Conservation (phyloP, 257 asterid species). For the Scutellaria galericulata region DNA sequence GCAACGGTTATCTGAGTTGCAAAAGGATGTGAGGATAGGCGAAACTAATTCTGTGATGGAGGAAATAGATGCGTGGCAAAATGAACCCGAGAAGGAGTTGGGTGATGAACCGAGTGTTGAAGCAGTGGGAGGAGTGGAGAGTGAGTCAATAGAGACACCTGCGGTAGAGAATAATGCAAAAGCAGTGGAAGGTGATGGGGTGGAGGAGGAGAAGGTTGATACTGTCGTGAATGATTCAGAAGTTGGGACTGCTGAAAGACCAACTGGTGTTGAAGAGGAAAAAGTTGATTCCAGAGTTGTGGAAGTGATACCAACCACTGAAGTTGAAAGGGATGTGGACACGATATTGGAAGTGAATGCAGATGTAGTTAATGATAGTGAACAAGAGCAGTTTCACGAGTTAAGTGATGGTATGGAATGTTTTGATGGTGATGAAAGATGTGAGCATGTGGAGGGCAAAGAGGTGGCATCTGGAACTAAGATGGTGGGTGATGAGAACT, state of each 20-base stretch:
- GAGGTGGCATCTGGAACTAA: constrained; percentile 29
- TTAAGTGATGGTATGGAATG: constrained; percentile 27
- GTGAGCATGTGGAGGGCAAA: constrained; percentile 41
- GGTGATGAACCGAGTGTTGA: constrained; percentile 27
- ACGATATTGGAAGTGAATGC: constrained; percentile 31
- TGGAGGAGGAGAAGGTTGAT: constrained; percentile 40
- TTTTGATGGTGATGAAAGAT: constrained; percentile 28
- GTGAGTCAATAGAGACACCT: constrained; percentile 28
- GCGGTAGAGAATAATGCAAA: constrained; percentile 31
- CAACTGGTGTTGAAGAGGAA: constrained; percentile 34
- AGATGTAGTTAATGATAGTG: constrained; percentile 30
- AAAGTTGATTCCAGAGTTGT: constrained; percentile 22
- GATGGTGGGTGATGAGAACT: constrained; percentile 36
- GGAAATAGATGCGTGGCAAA: constrained; percentile 25
- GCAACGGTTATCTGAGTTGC: constrained; percentile 28
- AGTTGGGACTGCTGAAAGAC: constrained; percentile 32
- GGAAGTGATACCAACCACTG: constrained; percentile 24
- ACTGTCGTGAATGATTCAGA: constrained; percentile 37
- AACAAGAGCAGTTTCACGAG: constrained; percentile 40
- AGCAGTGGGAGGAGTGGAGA: constrained; percentile 31
- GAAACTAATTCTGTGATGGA: constrained; percentile 28
- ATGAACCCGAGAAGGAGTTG: constrained; percentile 28
- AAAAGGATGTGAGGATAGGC: constrained; percentile 22
- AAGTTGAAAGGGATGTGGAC: constrained; percentile 36
- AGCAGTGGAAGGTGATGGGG: constrained; percentile 28